Evolutionary conservation across 495 filamentous ascomycete genomes (phyloP), one percentile per base, ranked within the genome.

Genomic region (Aspergillus panamensis): DNA sequence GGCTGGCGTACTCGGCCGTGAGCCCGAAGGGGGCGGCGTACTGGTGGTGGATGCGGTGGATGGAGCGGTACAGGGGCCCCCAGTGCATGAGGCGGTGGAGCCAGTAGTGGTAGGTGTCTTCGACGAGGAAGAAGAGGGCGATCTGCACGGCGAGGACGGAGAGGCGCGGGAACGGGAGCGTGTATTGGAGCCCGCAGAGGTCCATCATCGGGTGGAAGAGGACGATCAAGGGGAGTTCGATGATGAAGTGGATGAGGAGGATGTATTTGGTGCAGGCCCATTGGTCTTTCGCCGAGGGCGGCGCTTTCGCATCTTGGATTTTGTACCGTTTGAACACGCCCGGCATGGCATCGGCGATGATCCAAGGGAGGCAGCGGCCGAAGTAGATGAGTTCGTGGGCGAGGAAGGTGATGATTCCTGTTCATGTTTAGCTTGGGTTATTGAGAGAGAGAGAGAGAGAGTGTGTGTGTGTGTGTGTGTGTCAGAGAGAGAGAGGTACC

Each of bases 21-120:
- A 98, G 78, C 57, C 94, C 94, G 69, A 98, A 98, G 9, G 94
- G 94, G 1, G 94, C 92, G 19, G 92, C 94, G 77, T 98, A 98
- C 63, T 90, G 91, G 77, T 98, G 94, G 75, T 98, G 94, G 52
- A 98, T 91, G 77, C 97, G 97, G 82, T 98, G 94, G 58, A 98
- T 87, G 66, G 84, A 77, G 73, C 87, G 92, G 83, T 98, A 98
- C 6, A 98, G 83, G n/a, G 89, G 88, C 8, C 91, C 92, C 85
- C 92, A 96, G 81, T 98, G 94, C 65, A 98, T 82, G 21, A 87
- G 86, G 55, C 94, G 91, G 75, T 98, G 94, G 45, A 83, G 84
- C 86, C 92, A 98, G 81, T 98, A 98, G 72, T 98, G 94, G 92
- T 94, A 98, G 51, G 95, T 80, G 73, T 98, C 94, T 74, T 98